Evolutionary conservation across 129 eudicot species (phyloP), one percentile per base, ranked within the genome.

Genomic region (Flaveria trinervia): DNA sequence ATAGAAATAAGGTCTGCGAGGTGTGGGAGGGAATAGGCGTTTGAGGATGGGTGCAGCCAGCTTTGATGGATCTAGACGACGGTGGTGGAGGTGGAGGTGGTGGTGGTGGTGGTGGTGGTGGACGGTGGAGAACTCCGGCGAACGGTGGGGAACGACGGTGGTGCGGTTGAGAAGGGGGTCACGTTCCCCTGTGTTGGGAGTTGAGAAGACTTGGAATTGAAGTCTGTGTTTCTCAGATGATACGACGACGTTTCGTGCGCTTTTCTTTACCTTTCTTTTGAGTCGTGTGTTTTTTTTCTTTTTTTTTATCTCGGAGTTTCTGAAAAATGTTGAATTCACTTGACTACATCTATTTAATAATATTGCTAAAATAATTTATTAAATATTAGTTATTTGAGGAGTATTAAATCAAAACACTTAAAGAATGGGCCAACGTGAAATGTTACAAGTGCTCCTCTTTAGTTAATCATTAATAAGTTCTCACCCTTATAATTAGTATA

Each of bases 1-100:
- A 28, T 59, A 61, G 54, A 55, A 49, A 48, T 66, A 66, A 14
- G 69, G 73, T 9, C 70, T 41, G 43, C 84, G 75, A 39, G 65
- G 54, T 49, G 86, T 78, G 26, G 87, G 75, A 48, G 91, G 91
- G 73, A 91, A 88, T 15, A 91, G 50, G 52, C 91, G 93, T 81
- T 81, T 88, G 70, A 71, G 76, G 80, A 87, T 57, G 23, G 49
- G 28, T 5, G 88, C 61, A 76, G 92, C 96, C 91, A 89, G 96
- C 22, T 65, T 81, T 79, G 7, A 54, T 54, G 22, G 65, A 66
- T 41, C 70, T 12, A n/a, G n/a, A 50, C 22, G 33, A 3, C 25
- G 57, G 41, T 22, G 41, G 41, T 45, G 49, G 11, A 9, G 13
- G 36, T 7, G 56, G 56, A 15, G 56, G 30, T 20, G 18, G 14